Conservation (phyloP, 225 moss, liverwort and hornwort species). For the Neckera pumila region DNA sequence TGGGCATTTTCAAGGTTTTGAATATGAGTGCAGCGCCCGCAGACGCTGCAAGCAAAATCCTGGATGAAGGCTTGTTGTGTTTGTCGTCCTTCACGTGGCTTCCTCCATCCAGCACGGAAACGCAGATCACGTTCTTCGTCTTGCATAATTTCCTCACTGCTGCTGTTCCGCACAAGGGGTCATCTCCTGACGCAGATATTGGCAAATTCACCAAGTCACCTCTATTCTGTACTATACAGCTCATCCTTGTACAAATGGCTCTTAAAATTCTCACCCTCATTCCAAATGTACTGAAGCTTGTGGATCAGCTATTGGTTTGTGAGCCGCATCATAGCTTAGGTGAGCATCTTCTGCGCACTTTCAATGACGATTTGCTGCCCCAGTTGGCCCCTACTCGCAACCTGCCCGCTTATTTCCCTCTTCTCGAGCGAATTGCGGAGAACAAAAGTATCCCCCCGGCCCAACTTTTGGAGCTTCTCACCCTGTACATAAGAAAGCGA, state of each 20-base stretch:
- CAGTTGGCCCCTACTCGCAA: slow-evolving; percentile 48
- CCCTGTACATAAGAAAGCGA: slow-evolving; percentile 55
- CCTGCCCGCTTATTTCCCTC: slow-evolving; percentile 80
- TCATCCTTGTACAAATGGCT: slow-evolving; percentile 65
- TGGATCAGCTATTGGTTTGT: slow-evolving; percentile 78
- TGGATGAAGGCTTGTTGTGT: slow-evolving; percentile 69
- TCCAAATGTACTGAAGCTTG: slow-evolving; percentile 68
- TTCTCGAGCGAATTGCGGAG: slow-evolving; percentile 84
- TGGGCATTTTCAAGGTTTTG: slow-evolving; percentile 42
- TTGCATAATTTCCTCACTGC: slow-evolving; percentile 84
- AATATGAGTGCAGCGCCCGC: slow-evolving; percentile 19
- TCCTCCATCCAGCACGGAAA: slow-evolving; percentile 88
- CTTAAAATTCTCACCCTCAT: slow-evolving; percentile 58
- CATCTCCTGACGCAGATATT: slow-evolving; percentile 19
- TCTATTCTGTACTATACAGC: slow-evolving; percentile 64
- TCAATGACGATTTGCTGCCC: slow-evolving; percentile 77
- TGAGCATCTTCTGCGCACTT: slow-evolving; percentile 74
- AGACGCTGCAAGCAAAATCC: slow-evolving; percentile 49
- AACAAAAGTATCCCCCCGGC: slow-evolving; percentile 63
- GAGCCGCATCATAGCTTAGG: slow-evolving; percentile 61
- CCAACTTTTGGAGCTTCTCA: slow-evolving; percentile 64
- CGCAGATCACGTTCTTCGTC: slow-evolving; percentile 71
- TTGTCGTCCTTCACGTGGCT: slow-evolving; percentile 92
- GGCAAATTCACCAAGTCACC: slow-evolving; percentile 40
- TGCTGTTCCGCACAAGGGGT: slow-evolving; percentile 45